Percentiles rank a stretch among this genome's conserved stretches.
Evolutionary conservation across 192 early-diverging fungal species (phyloP).

Genomic region (Thoreauomyces humboldtii): DNA sequence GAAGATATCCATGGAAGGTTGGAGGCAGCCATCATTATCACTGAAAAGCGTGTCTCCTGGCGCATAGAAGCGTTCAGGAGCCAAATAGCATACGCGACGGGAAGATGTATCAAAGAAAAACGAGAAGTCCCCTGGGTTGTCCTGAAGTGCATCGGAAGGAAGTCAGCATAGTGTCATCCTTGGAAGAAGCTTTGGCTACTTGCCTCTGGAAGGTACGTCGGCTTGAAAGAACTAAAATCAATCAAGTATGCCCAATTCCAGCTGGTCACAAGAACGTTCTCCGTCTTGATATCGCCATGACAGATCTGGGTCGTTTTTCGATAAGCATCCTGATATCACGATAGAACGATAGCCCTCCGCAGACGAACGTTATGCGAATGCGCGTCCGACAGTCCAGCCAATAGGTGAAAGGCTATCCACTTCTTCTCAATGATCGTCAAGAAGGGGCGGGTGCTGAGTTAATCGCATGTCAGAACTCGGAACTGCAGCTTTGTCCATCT

Average conservation of each 20-base stretch:
- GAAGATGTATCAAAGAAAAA: conserved; percentile 95
- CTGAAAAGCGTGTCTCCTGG: conserved; percentile 47
- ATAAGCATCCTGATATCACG: too few species aligned
- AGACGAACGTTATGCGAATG: conserved; percentile 61
- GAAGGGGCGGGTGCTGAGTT: conserved; percentile 91
- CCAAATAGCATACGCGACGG: conserved; percentile 88
- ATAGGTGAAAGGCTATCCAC: conserved; percentile 91
- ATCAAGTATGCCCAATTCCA: conserved; percentile 93
- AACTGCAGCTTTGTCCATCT: too few species aligned
- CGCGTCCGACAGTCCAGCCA: conserved; percentile 74
- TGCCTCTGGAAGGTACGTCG: conserved; percentile 86
- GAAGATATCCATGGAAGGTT: conserved; percentile 92
- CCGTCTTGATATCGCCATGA: conserved; percentile 96
- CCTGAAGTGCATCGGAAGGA: conserved; percentile 39
- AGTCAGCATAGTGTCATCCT: not conserved
- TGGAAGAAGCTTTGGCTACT: not conserved
- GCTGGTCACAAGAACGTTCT: conserved; percentile 90
- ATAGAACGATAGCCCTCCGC: not conserved
- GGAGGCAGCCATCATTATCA: conserved; percentile 35
- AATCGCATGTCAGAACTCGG: too few species aligned
- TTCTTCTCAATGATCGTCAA: conserved; percentile 81
- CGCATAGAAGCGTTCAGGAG: conserved; percentile 91
- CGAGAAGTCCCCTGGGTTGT: conserved; percentile 93
- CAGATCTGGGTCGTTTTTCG: conserved; percentile 51
- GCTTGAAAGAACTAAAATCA: conserved; percentile 91